Percentiles rank a stretch among this genome's conserved stretches.
These are phyloP conservation scores for Starmerella etchellsii DNA, from an alignment of 805 yeast species.

Conservation along the genomic window DNA sequence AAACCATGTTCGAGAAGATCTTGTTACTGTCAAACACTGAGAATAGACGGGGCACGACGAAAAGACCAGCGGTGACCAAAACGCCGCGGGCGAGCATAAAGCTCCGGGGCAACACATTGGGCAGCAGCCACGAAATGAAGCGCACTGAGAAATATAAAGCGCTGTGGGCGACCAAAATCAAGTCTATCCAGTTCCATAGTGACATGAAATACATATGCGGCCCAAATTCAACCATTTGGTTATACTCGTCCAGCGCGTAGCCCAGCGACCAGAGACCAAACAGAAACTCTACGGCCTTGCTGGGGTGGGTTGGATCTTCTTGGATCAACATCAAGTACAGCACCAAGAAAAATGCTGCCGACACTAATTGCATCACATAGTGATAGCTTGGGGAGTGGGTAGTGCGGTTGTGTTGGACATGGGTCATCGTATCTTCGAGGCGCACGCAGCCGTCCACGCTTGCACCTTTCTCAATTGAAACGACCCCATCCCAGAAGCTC, in stretches of 20 bases:
- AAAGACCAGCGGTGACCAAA: slow-evolving; percentile 2
- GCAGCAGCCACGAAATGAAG: not conserved
- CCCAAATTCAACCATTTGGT: slow-evolving; percentile 3
- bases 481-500: slow-evolving; percentile 1
- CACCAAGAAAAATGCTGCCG: not conserved
- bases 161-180: not conserved
- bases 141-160: slow-evolving; percentile 1
- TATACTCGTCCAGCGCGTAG: slow-evolving; percentile 4
- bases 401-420: not conserved
- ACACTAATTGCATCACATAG: not conserved
- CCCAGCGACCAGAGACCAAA: slow-evolving; percentile 4
- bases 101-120: not conserved
- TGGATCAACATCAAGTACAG: slow-evolving; percentile 5
- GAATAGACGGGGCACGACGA: slow-evolving; percentile 6
- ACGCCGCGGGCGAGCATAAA: slow-evolving; percentile 4
- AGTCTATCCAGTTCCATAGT: slow-evolving; percentile 4
- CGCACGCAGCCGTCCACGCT: not conserved
- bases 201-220: slow-evolving; percentile 1
- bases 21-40: slow-evolving; percentile 3
- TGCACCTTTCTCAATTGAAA: not conserved
- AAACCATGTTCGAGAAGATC: slow-evolving; percentile 5
- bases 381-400: not conserved
- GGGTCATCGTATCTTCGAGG: not conserved
- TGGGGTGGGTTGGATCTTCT: not conserved
- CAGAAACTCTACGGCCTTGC: not conserved